phyloP scores from a whole-genome alignment of 2,329 filamentous ascomycete species.

The Diaporthe amygdali region DNA sequence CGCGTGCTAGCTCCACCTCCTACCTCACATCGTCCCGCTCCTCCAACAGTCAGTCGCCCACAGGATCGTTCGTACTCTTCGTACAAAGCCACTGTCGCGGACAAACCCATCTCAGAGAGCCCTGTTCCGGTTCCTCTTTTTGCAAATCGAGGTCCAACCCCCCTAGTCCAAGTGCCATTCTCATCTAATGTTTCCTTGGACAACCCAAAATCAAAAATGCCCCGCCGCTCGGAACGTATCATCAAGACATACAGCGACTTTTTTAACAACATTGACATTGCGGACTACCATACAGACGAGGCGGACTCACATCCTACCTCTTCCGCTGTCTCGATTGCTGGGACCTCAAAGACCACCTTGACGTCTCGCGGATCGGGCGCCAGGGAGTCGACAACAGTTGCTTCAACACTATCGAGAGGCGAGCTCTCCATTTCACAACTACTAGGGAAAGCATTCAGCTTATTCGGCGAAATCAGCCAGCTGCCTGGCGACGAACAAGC shows the following conservation, averaged over 20 bases:
- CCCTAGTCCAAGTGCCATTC: neutral
- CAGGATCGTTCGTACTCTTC: neutral
- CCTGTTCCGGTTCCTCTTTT: neutral
- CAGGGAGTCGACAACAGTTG: neutral
- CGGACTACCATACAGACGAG: neutral
- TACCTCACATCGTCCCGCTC: neutral
- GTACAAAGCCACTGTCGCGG: neutral
- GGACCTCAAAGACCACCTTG: neutral
- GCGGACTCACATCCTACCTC: neutral
- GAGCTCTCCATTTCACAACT: neutral
- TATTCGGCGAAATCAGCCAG: neutral
- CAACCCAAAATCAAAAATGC: neutral
- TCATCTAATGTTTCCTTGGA: neutral
- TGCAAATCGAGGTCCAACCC: neutral
- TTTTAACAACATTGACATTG: neutral
- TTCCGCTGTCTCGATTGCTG: neutral
- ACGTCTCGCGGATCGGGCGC: too few species aligned
- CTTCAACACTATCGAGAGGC: neutral
- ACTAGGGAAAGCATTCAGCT: neutral
- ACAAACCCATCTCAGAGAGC: constrained; percentile 6
- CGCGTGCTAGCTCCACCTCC: neutral
- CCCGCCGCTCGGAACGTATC: neutral
- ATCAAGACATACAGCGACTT: neutral
- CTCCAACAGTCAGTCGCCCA: neutral
- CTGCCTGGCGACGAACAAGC: neutral